Evolutionary conservation across 179 eudicot species (phyloP).

Genomic region (Amaranthus tricolor): DNA sequence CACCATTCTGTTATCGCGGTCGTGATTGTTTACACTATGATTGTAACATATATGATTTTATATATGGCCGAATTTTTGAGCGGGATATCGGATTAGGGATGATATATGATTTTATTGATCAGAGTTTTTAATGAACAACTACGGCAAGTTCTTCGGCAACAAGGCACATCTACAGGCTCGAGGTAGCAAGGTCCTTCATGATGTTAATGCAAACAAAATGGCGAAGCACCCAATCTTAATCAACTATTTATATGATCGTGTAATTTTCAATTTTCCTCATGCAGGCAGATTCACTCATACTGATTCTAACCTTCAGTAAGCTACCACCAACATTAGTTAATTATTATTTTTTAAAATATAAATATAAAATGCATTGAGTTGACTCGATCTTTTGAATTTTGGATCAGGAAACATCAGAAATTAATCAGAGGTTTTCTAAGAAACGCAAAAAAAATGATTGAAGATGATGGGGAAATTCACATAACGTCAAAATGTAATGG

Average conservation of each 20-base stretch:
- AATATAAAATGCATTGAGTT: background rate
- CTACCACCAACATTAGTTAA: background rate
- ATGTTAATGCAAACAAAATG: conserved; percentile 30
- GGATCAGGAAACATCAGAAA: conserved; percentile 20
- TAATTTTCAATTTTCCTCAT: conserved; percentile 37
- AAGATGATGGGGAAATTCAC: conserved; percentile 29
- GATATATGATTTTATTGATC: background rate
- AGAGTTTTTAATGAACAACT: conserved; percentile 26
- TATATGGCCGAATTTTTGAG: too few species aligned
- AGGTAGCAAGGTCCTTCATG: conserved; percentile 30
- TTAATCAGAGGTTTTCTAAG: conserved; percentile 19
- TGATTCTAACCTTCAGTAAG: conserved; percentile 1
- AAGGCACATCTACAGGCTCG: conserved; percentile 15
- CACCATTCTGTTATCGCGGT: too few species aligned
- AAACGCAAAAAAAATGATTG: conserved; percentile 32
- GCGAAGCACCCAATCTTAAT: conserved; percentile 12
- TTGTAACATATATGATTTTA: too few species aligned
- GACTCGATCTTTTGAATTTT: background rate
- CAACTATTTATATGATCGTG: conserved; percentile 24
- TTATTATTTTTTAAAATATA: too few species aligned
- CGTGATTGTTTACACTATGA: too few species aligned
- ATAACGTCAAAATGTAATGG: conserved; percentile 26
- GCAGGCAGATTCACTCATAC: conserved; percentile 17
- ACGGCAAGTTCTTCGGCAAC: conserved; percentile 13
- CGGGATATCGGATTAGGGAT: too few species aligned